Evolutionary conservation across 2,329 filamentous ascomycete genomes (phyloP), one percentile per base, ranked within the genome.

Genomic region (Fusarium illudens): DNA sequence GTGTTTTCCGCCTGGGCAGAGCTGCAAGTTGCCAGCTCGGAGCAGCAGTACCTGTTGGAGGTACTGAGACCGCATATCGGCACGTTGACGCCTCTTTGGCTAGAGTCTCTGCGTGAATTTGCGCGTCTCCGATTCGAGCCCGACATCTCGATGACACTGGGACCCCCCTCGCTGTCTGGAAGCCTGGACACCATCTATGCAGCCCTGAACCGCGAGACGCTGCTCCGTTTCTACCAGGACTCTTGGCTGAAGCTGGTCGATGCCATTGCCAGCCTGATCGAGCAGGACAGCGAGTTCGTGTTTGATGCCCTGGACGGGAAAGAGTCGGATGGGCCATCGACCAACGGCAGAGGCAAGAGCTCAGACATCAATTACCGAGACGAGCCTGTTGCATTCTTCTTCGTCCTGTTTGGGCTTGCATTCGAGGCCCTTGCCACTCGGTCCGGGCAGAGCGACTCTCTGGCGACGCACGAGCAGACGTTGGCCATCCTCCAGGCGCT

Each of bases 1-100:
- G 91, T 99, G 2, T 97, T 97, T 78, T 96, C 95, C 2, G 96
- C 95, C 1, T 99, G 96, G 96, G 96, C 96, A 4, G 93, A 97
- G 76, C 85, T 99, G 30, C 96, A 99, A 79, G 94, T 99, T 65
- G 94, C 96, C 25, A 98, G 95, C 79, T 89, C 89, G 5, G 95
- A 98, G 75, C 95, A 98, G 72, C 89, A 89, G 53, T 98, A 99
- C 75, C 84, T 99, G 15, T 87, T 92, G 17, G 90, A 96, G 67
- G 94, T 99, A 11, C 84, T 99, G 54, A 92, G 92, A 73, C 94
- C 96, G 42, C 93, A 98, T 75, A 93, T 98, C 60, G 92, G 92
- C 13, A 94, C 89, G 50, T 84, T 99, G 44, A 97, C 96, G 2
- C 96, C 96, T 1, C 82, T 99, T 3, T 99, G 96, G 96, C 85